These are phyloP conservation scores for Candida sp. DNA, from an alignment of 1,139 yeast genomes.

Conservation along the genomic window DNA sequence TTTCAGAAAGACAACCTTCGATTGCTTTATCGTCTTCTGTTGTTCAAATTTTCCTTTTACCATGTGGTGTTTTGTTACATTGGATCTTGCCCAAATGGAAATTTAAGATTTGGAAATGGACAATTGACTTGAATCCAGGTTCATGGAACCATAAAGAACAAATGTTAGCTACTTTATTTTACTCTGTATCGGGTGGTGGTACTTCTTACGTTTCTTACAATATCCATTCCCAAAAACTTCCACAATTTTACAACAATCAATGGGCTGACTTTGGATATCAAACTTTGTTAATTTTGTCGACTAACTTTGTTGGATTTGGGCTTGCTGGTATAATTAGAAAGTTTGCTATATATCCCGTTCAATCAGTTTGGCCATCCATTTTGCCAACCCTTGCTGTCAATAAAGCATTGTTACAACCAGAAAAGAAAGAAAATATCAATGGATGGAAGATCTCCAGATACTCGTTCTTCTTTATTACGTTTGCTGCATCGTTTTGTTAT, in stretches of 20 bases:
- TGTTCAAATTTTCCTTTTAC: conserved; percentile 56
- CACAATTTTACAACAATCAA: conserved; percentile 20
- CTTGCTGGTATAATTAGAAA: conserved; percentile 56
- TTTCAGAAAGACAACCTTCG: conserved; percentile 53
- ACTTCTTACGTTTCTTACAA: conserved; percentile 20
- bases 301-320: conserved; percentile 60
- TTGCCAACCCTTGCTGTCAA: conserved; percentile 53
- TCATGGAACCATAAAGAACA: conserved; percentile 68
- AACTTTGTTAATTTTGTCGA: conserved; percentile 41
- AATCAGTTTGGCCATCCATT: conserved; percentile 52
- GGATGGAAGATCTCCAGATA: conserved; percentile 53
- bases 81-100: conserved; percentile 46
- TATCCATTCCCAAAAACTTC: conserved; percentile 16
- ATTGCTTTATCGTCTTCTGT: conserved; percentile 43
- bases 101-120: conserved; percentile 30
- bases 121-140: conserved; percentile 49
- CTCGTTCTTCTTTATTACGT: conserved; percentile 40
- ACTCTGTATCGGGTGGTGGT: conserved; percentile 38
- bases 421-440: conserved; percentile 35
- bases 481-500: conserved; percentile 40
- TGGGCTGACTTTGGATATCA: conserved; percentile 39
- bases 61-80: conserved; percentile 46
- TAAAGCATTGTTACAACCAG: conserved; percentile 44
- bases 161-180: conserved; percentile 40
- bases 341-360: conserved; percentile 51